Evolutionary conservation across 495 filamentous ascomycete genomes (phyloP).

Genomic region (Terfezia boudieri): DNA sequence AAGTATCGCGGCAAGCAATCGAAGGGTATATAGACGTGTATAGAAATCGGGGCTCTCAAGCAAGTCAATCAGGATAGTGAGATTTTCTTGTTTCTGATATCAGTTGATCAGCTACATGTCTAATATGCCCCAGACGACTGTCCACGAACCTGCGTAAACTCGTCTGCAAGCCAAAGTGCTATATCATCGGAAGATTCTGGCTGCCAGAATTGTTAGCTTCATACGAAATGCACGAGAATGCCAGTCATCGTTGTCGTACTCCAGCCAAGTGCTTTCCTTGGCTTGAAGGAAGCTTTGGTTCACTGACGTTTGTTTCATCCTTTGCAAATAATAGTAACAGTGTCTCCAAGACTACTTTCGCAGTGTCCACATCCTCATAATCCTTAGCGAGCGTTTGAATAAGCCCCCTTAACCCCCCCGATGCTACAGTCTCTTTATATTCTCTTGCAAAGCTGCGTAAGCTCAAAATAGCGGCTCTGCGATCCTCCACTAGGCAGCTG

Average conservation of each 20-base stretch:
- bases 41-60: constrained; percentile 79
- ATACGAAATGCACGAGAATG: not conserved
- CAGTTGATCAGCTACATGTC: too few species aligned
- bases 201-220: constrained; percentile 18
- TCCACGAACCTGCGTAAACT: constrained; percentile 70
- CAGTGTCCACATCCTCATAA: constrained; percentile 86
- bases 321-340: constrained; percentile 76
- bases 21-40: constrained; percentile 74
- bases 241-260: not conserved
- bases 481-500: constrained; percentile 78
- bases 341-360: constrained; percentile 84
- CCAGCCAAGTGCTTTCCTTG: not conserved
- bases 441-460: constrained; percentile 87
- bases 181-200: constrained; percentile 95
- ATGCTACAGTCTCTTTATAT: constrained; percentile 91
- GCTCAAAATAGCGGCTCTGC: constrained; percentile 76
- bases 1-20: constrained; percentile 69
- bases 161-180: constrained; percentile 86
- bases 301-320: constrained; percentile 42
- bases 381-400: constrained; percentile 71
- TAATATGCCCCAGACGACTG: too few species aligned
- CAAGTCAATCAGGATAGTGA: constrained; percentile 71
- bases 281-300: not conserved
- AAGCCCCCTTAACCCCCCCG: constrained; percentile 62
- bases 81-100: constrained; percentile 74